Evolutionary conservation across 2,329 filamentous ascomycete species (phyloP), one percentile per base, ranked within the genome.

Genomic region (Cercospora sesami): DNA sequence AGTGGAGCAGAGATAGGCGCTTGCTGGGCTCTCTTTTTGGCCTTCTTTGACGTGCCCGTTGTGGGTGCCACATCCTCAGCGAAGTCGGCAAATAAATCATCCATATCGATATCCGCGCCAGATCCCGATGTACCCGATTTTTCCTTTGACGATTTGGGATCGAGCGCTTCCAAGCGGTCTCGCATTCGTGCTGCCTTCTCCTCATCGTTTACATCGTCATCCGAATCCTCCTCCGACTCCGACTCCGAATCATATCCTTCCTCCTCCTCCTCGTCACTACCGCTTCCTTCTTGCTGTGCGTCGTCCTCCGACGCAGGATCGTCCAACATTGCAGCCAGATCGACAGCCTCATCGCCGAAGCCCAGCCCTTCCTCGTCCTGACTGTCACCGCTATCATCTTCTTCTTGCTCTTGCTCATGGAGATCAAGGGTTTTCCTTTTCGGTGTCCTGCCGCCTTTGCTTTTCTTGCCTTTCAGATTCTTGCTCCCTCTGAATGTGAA

Each of bases 1-100:
- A 97, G 84, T 14, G 94, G 94, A 2, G 94, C 91, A 31, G 91
- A 89, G 4, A 98, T 85, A 76, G 72, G 71, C 12, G 71, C 71
- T 12, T 74, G 68, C 23, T 71, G 69, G 65, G 71, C 60, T n/a
- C 74, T 73, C 70, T 76, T 75, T 16, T 86, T 86, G 64, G 74
- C 84, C 68, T 81, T 80, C 72, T 90, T 87, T 45, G 86, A 76
- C 94, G 85, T 70, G 91, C 85, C 79, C 75, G 90, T 89, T 59
- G 93, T 84, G 12, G 89, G 88, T 26, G 89, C 84, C 59, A 96
- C 82, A 28, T 60, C 63, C 36, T 65, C 67, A 10, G 97, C 84
- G 78, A 96, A 93, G 68, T 89, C 87, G 68, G 96, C 86, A 77
- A 72, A 79, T 14, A 64, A 33, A 16, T 82, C 82, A 26, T 81